A percentile compares a stretch with the other conserved stretches of the same genome.
phyloP scores from a whole-genome alignment of 768 basidiomycete genomes.

The Hysterangium stoloniferum region DNA sequence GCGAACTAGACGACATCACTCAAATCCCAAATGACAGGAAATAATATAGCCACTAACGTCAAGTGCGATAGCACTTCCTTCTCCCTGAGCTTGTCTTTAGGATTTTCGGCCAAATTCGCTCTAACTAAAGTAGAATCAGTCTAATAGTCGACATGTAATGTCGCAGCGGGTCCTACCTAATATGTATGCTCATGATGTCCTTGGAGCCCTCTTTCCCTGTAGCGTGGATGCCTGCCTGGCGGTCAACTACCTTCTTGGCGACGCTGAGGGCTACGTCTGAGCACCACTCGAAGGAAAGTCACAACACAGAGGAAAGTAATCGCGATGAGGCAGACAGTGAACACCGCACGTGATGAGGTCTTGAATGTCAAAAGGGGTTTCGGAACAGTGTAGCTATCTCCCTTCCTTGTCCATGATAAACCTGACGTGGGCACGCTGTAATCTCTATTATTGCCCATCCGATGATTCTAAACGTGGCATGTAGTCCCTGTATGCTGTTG shows the following conservation, averaged over 20 bases:
- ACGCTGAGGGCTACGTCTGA: conserved; percentile 20
- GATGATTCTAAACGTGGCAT: too few species aligned
- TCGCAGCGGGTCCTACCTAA: conserved; percentile 11
- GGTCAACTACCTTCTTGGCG: conserved; percentile 17
- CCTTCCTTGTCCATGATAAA: too few species aligned
- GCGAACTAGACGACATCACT: conserved; percentile 11
- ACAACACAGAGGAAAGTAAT: too few species aligned
- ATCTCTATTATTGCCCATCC: too few species aligned
- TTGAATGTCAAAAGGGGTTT: too few species aligned
- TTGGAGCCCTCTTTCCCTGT: conserved; percentile 18
- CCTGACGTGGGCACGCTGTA: too few species aligned
- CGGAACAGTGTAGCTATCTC: too few species aligned
- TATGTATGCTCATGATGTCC: conserved; percentile 30
- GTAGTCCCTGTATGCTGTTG: too few species aligned
- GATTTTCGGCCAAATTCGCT: conserved; percentile 24
- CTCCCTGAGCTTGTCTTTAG: conserved; percentile 22
- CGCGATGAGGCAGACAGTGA: too few species aligned
- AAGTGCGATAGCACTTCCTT: conserved; percentile 28
- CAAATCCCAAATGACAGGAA: background rate
- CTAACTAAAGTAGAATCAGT: conserved; percentile 16
- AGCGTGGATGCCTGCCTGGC: conserved; percentile 18
- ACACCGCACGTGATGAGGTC: too few species aligned
- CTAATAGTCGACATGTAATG: background rate
- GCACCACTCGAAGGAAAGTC: too few species aligned
- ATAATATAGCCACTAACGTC: conserved; percentile 16